Evolutionary conservation across 805 yeast genomes (phyloP).

Genomic region (Cyberlindnera maclurae): DNA sequence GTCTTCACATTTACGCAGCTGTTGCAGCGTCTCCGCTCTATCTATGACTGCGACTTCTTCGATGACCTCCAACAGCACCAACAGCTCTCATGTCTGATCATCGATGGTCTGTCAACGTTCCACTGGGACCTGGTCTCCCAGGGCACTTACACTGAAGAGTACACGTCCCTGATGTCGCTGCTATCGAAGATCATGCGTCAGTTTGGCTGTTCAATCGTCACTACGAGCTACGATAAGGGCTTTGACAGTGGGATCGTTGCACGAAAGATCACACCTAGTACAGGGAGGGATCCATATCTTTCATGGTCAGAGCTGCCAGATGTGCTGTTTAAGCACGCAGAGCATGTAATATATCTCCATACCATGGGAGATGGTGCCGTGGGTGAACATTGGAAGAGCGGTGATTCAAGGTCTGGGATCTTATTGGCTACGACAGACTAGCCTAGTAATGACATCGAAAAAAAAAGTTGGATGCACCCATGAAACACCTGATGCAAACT

Average conservation of each 20-base stretch:
- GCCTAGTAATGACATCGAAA: too few relatives aligned
- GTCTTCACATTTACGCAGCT: conserved; percentile 2
- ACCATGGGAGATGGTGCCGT: neutral
- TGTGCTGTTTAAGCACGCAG: neutral
- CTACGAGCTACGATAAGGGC: conserved; percentile 5
- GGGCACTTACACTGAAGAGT: conserved; percentile 2
- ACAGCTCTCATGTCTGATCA: conserved; percentile 1
- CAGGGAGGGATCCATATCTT: neutral
- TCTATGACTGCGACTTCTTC: neutral
- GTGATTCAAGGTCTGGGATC: neutral
- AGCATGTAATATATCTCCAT: conserved; percentile 3
- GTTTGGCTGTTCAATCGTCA: conserved; percentile 6
- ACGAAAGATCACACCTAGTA: neutral
- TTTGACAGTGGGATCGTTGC: conserved; percentile 3
- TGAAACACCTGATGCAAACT: too few relatives aligned
- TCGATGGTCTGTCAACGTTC: conserved; percentile 9
- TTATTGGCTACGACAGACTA: neutral
- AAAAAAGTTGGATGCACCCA: too few relatives aligned
- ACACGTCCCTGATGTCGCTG: neutral
- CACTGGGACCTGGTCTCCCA: neutral
- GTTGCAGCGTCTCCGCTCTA: neutral
- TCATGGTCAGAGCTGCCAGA: conserved; percentile 3
- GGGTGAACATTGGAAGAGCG: conserved; percentile 1
- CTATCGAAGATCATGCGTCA: neutral
- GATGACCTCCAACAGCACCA: neutral